Evolutionary conservation across 768 basidiomycete species (phyloP).

Genomic region (Psilocybe cubensis): DNA sequence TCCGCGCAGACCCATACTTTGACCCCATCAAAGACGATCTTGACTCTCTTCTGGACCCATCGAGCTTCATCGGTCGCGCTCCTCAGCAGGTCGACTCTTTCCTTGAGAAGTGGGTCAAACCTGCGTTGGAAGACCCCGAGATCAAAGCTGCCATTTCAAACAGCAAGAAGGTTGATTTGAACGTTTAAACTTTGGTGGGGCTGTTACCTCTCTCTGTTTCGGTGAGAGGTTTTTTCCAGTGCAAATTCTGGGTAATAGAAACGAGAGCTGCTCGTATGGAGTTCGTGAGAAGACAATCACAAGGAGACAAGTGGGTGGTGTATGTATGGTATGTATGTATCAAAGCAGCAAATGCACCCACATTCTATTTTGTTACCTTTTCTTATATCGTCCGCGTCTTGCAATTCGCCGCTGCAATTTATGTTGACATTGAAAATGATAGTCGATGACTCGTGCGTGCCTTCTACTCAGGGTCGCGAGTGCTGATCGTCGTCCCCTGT

Average conservation of each 20-base stretch:
- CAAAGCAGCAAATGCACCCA: neutral
- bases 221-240: too few relatives aligned
- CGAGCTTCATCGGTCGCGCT: slow-evolving; percentile 90
- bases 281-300: too few relatives aligned
- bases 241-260: too few relatives aligned
- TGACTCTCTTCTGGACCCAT: slow-evolving; percentile 79
- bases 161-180: slow-evolving; percentile 64
- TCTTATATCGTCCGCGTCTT: too few relatives aligned
- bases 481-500: neutral
- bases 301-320: too few relatives aligned
- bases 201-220: too few relatives aligned
- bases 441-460: neutral
- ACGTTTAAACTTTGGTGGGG: slow-evolving; percentile 1
- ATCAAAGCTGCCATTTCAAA: neutral
- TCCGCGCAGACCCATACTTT: slow-evolving; percentile 85
- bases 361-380: too few relatives aligned
- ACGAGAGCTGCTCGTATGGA: too few relatives aligned
- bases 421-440: neutral
- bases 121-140: slow-evolving; percentile 52
- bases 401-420: too few relatives aligned
- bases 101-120: slow-evolving; percentile 83
- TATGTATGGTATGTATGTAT: neutral
- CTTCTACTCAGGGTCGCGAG: neutral
- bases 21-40: slow-evolving; percentile 83
- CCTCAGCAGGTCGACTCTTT: slow-evolving; percentile 95